phyloP scores from a whole-genome alignment of 2,329 filamentous ascomycete genomes.

The Aspergillus costaricaensis region DNA sequence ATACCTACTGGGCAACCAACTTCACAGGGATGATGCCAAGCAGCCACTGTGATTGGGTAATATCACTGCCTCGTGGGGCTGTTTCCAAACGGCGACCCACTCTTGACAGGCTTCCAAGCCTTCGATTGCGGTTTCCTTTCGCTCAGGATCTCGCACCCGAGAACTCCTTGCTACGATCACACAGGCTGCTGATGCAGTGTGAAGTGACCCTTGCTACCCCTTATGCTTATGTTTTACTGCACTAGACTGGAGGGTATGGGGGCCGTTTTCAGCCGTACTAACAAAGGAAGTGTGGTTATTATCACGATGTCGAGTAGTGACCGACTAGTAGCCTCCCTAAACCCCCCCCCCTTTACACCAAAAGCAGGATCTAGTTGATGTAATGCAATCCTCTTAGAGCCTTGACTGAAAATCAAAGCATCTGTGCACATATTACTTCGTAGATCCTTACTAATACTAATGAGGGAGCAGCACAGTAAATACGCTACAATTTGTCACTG shows the following conservation, averaged over 20 bases:
- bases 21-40: slow-evolving; percentile 2
- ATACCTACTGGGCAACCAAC: not conserved
- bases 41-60: slow-evolving; percentile 16
- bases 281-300: not conserved
- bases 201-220: not conserved
- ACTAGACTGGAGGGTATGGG: not conserved
- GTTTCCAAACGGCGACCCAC: slow-evolving; percentile 24
- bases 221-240: not conserved
- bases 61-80: slow-evolving; percentile 19
- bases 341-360: not conserved
- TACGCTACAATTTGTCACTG: not conserved
- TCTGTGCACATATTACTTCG: not conserved
- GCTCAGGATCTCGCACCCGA: slow-evolving; percentile 28
- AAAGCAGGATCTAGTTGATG: not conserved
- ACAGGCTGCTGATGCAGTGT: slow-evolving; percentile 12
- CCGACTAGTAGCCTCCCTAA: not conserved
- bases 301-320: not conserved
- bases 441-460: not conserved
- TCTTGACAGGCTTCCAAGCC: slow-evolving; percentile 29
- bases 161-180: slow-evolving; percentile 28
- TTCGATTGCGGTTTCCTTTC: slow-evolving; percentile 20
- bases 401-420: not conserved
- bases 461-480: not conserved
- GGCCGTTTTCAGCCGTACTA: not conserved
- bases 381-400: not conserved